Conservation (phyloP, 768 basidiomycete species). For the Termitomyces bulborhizus region DNA sequence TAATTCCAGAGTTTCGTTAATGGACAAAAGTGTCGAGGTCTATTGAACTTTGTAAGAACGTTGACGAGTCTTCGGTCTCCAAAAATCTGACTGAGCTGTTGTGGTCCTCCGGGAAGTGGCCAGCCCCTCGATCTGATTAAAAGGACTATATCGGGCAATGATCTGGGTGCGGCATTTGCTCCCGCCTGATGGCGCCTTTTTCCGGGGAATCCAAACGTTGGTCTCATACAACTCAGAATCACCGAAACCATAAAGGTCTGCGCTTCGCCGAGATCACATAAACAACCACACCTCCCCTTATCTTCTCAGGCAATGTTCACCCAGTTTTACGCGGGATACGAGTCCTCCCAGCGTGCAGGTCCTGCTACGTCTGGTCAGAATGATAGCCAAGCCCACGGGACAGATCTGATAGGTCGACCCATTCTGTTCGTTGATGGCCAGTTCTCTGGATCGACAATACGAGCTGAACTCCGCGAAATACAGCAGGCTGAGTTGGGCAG, state of each 20-base stretch:
- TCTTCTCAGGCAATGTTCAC: constrained; percentile 8
- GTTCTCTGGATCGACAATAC: constrained; percentile 52
- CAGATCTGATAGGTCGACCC: constrained; percentile 38
- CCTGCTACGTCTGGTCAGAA: constrained; percentile 2
- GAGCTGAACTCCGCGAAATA: constrained; percentile 49
- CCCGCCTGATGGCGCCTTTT: constrained; percentile 14
- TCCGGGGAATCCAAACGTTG: constrained; percentile 11
- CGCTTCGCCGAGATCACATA: not conserved
- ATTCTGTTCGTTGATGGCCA: constrained; percentile 55
- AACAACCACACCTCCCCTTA: not conserved
- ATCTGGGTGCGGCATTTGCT: constrained; percentile 1
- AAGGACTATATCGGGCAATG: constrained; percentile 4
- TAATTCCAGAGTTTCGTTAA: not conserved
- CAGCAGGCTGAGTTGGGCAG: constrained; percentile 65
- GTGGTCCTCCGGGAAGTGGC: constrained; percentile 4
- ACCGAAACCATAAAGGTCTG: constrained; percentile 9
- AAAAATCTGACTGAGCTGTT: not conserved
- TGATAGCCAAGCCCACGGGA: constrained; percentile 15
- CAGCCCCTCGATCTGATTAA: not conserved
- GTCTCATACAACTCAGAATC: constrained; percentile 6
- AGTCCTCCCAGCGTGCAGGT: constrained; percentile 3
- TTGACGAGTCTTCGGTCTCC: not conserved
- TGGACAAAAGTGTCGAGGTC: not conserved
- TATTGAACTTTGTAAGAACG: not conserved
- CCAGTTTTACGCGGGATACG: constrained; percentile 11